Evolutionary conservation across 2,329 filamentous ascomycete species (phyloP), one percentile per base, ranked within the genome.

Genomic region (Teratosphaeria gauchensis): DNA sequence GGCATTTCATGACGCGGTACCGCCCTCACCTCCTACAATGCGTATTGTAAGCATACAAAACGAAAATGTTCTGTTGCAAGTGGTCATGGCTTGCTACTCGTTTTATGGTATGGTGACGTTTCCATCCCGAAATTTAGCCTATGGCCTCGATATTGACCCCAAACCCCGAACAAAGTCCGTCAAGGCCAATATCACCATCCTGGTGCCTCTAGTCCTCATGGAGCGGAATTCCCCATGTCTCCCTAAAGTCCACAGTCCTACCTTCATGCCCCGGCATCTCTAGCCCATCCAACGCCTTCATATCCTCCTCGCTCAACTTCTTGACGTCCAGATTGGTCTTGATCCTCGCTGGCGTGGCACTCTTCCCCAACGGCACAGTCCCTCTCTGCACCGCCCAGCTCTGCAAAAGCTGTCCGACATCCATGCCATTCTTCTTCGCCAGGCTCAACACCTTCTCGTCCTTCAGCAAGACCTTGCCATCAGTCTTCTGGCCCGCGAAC

Each of bases 391-490:
- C 73, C 12, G 76, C 78, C 80, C 81, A 83, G 51, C 77, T 78
- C 58, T 84, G 76, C 6, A 84, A 72, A 6, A 84, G 67, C 61
- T 81, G 77, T 1, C 80, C 80, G 2, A 80, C 78, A n/a, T 85
- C 78, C 66, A 79, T 80, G 33, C 82, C 79, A 38, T 82, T 77
- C 66, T 84, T 82, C 75, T 84, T 84, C 71, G 85, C 80, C 21
- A 88, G 83, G 56, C 88, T 76, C 73, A 84, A 79, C 55, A 86
- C 75, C 38, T 86, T 79, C 1, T 83, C 80, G 69, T 83, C 84
- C 58, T 84, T 83, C 62, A 81, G 57, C 30, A 69, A 61, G 24
- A 65, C 65, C n/a, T 55, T 60, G 12, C 66, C 65, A 28, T 61
- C 62, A 21, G 48, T 58, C 53, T 69, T 69, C 48, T 66, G 67